Conservation (phyloP, 169 alveolate genomes). For the Cystoisospora suis region DNA sequence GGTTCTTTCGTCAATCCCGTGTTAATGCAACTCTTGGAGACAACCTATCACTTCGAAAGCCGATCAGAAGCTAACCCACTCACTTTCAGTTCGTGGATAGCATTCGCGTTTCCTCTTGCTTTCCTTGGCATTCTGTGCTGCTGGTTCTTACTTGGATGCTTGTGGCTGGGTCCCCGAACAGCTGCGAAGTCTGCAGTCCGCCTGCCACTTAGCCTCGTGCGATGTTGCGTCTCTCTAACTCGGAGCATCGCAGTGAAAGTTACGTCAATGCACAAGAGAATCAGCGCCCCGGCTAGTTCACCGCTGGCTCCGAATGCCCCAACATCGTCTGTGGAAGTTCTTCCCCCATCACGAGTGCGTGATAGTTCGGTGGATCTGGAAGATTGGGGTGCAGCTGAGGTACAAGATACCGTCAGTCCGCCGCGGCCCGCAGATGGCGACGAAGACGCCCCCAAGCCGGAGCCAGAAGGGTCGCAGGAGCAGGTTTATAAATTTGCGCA, state of each 20-base stretch:
- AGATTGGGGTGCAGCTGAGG: background rate
- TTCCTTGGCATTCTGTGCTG: background rate
- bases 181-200: background rate
- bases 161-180: slow-evolving; percentile 36
- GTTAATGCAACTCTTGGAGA: slow-evolving; percentile 38
- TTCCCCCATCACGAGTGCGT: too few species aligned
- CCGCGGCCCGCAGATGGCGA: background rate
- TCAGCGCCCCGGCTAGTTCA: too few species aligned
- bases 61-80: slow-evolving; percentile 18
- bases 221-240: background rate
- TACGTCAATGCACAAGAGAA: too few species aligned
- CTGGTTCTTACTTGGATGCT: slow-evolving; percentile 37
- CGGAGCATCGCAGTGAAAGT: too few species aligned
- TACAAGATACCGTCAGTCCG: too few species aligned
- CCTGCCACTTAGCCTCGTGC: background rate
- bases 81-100: slow-evolving; percentile 37
- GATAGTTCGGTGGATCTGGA: too few species aligned
- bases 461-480: background rate
- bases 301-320: too few species aligned
- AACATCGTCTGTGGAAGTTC: too few species aligned
- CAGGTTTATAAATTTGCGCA: background rate
- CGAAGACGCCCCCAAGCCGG: background rate
- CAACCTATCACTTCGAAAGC: background rate
- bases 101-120: slow-evolving; percentile 26
- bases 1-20: slow-evolving; percentile 48